Base-by-base conservation (phyloP, 202 grass and related monocot species). In the Eragrostis tef region DNA sequence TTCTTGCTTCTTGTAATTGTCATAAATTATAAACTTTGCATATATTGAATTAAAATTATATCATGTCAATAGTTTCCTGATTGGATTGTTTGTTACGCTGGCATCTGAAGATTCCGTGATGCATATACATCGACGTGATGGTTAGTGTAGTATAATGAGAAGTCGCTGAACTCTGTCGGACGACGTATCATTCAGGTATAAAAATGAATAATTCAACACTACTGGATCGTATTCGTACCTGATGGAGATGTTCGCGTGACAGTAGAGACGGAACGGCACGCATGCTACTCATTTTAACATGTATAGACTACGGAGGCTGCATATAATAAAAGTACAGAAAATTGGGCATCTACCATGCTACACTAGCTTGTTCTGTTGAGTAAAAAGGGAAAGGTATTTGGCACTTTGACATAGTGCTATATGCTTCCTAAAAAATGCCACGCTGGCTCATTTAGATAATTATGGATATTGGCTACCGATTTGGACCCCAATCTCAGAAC, bases 151-250 rank as follows among this genome's bases (percentile, higher is more conserved):
- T 66, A 52, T 36, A 51, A 67, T 62, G 13, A 39, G 46, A 25
- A 53, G 47, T 67, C 53, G 62, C 50, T 79, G 42, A 53, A 79
- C 29, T 79, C 62, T 79, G 76, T 79, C 62, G 62, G 61, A 25
- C 47, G 20, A 19, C 62, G 62, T 42, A 66, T 79, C 76, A 25
- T 52, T 39, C 46, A 52, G 39, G 47, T 25, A 64, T 22, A n/a
- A 25, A 17, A 15, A 16, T 39, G 25, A 27, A 51, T 50, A 71
- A 14, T 51, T 31, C 11, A 51, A 29, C 47, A 52, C 25, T 16
- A 51, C 69, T 24, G 52, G 47, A 72, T 72, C 27, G n/a, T 66
- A 79, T 79, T 79, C 46, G 7, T 67, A 53, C 7, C 46, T 53
- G 46, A 51, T 51, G 26, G 62, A 31, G 39, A 49, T 62, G 42